Conservation (phyloP, 805 yeast genomes). For the Teunomyces gatunensis region DNA sequence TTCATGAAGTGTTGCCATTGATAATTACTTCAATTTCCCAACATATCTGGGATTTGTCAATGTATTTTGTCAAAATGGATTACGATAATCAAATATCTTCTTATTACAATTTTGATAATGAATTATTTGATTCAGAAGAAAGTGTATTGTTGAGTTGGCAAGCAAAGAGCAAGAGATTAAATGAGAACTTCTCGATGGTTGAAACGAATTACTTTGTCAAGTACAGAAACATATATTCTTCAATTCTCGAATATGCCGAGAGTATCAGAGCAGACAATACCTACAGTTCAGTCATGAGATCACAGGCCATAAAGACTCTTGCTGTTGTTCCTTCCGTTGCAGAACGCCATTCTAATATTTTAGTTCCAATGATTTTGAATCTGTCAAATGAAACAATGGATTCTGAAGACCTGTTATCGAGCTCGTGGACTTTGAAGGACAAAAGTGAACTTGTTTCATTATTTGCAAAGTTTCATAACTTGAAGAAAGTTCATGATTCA, state of each 20-base stretch:
- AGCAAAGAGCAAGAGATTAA: slow-evolving; percentile 46
- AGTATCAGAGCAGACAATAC: slow-evolving; percentile 32
- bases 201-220: slow-evolving; percentile 18
- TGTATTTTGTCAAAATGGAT: slow-evolving; percentile 28
- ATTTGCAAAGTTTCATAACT: slow-evolving; percentile 61
- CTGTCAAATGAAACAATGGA: slow-evolving; percentile 18
- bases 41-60: slow-evolving; percentile 55
- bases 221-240: slow-evolving; percentile 30
- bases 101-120: slow-evolving; percentile 11
- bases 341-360: slow-evolving; percentile 54
- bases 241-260: slow-evolving; percentile 39
- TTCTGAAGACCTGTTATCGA: slow-evolving; percentile 18
- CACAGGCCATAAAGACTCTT: slow-evolving; percentile 58
- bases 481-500: slow-evolving; percentile 52
- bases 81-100: slow-evolving; percentile 15
- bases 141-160: slow-evolving; percentile 32
- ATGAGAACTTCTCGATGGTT: slow-evolving; percentile 34
- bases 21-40: slow-evolving; percentile 35
- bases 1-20: slow-evolving; percentile 55
- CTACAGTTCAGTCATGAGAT: slow-evolving; percentile 48
- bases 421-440: slow-evolving; percentile 49
- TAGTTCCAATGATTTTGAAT: slow-evolving; percentile 58
- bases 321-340: slow-evolving; percentile 61
- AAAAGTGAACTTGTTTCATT: slow-evolving; percentile 57
- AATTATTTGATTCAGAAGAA: slow-evolving; percentile 4